Percentiles rank a stretch among this genome's conserved stretches.
Conservation (phyloP, 495 filamentous ascomycete species). For the Daldinia bambusicola region DNA sequence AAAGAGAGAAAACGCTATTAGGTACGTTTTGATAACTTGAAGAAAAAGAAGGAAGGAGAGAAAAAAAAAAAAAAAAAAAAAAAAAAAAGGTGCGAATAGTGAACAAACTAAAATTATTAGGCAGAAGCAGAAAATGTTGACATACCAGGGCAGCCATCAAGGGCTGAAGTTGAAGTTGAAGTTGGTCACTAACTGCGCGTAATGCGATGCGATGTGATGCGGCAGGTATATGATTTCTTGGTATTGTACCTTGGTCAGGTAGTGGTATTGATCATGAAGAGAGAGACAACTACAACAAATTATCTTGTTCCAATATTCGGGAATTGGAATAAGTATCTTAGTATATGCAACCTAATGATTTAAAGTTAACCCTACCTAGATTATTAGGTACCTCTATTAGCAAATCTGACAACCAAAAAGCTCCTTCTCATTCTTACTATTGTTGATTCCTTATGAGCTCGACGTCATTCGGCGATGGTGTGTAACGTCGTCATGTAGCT, state of each 20-base stretch:
- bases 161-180: constrained; percentile 17
- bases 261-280: not conserved
- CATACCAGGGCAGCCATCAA: constrained; percentile 63
- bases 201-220: not conserved
- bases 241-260: no score
- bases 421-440: not conserved
- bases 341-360: no score
- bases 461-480: constrained; percentile 32
- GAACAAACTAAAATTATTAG: constrained; percentile 14
- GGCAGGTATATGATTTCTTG: not conserved
- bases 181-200: not conserved
- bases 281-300: not conserved
- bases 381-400: constrained; percentile 2
- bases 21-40: not conserved
- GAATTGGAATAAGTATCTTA: no score
- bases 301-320: no score
- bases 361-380: not conserved
- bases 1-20: not conserved
- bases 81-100: not conserved
- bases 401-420: not conserved
- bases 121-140: constrained; percentile 21
- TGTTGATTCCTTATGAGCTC: constrained; percentile 2
- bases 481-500: constrained; percentile 8
- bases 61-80: no score
- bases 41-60: no score